Evolutionary conservation across 163 green algal genomes (phyloP).

Genomic region (Trebouxiophyceae sp.): DNA sequence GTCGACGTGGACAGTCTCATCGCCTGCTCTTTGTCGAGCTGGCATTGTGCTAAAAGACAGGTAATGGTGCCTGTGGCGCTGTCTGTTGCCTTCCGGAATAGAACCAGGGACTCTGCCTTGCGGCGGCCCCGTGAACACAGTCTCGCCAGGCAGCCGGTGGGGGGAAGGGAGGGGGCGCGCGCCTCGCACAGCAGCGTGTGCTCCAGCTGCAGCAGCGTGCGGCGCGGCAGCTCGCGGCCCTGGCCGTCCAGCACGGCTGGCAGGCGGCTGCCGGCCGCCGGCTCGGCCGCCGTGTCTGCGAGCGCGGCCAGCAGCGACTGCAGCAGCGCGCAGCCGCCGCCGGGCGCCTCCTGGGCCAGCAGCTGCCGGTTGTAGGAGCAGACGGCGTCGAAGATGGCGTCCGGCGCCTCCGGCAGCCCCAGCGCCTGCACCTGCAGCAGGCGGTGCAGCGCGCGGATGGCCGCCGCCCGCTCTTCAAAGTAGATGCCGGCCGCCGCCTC

Average conservation of each 20-base stretch:
- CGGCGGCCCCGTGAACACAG: too few species aligned
- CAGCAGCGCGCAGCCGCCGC: conserved; percentile 25
- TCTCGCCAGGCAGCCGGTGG: too few species aligned
- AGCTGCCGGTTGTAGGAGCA: conserved; percentile 27
- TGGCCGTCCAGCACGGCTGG: conserved; percentile 27
- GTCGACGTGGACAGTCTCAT: too few species aligned
- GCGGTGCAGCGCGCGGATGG: conserved; percentile 33
- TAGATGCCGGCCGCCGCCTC: conserved; percentile 55
- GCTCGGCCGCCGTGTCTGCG: not conserved
- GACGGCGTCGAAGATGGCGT: conserved; percentile 1
- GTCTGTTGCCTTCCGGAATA: too few species aligned
- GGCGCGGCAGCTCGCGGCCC: conserved; percentile 24
- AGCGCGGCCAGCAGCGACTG: conserved; percentile 34
- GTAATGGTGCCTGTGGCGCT: too few species aligned
- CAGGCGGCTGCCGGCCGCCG: conserved; percentile 11
- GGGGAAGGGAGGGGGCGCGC: not conserved
- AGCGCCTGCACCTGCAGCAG: conserved; percentile 31
- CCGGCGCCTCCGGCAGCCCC: not conserved
- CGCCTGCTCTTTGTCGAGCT: too few species aligned
- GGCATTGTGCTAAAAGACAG: too few species aligned
- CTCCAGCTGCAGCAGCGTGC: conserved; percentile 33
- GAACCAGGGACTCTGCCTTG: too few species aligned
- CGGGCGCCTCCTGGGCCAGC: conserved; percentile 12
- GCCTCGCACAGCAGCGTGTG: conserved; percentile 19
- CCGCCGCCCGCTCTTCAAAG: conserved; percentile 50